A percentile compares a stretch with the other conserved stretches of the same genome.
Conservation (phyloP, 2,329 filamentous ascomycete species). For the Trichoderma oligosporum region DNA sequence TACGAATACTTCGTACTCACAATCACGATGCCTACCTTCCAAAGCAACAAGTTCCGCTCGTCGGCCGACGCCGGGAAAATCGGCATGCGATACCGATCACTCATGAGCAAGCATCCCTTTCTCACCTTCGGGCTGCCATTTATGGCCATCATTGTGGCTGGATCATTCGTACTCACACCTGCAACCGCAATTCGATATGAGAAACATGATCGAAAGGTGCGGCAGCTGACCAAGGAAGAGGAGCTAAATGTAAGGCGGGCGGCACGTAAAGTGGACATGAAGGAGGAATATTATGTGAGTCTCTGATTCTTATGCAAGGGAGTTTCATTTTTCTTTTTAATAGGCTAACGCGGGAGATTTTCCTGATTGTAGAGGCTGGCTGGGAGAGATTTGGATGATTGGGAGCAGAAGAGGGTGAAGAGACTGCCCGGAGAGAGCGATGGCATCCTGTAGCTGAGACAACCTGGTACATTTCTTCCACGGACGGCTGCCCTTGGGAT, state of each 20-base stretch:
- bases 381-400: constrained; percentile 91
- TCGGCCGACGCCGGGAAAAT: constrained; percentile 63
- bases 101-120: constrained; percentile 78
- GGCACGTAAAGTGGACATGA: constrained; percentile 70
- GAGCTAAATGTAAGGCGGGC: constrained; percentile 74
- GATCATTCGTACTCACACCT: constrained; percentile 90
- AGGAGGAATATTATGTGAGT: constrained; percentile 83
- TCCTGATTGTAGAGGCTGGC: constrained; percentile 34
- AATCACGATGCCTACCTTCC: constrained; percentile 50
- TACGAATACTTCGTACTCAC: too few species aligned
- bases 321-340: too few species aligned
- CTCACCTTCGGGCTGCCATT: constrained; percentile 92
- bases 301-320: not conserved
- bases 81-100: constrained; percentile 70
- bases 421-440: constrained; percentile 86
- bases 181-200: constrained; percentile 94
- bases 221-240: constrained; percentile 80
- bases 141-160: constrained; percentile 80
- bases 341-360: constrained; percentile 4
- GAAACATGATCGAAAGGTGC: constrained; percentile 83
- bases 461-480: not conserved
- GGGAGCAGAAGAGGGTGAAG: constrained; percentile 95
- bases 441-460: constrained; percentile 59
- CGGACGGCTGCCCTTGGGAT: not conserved
- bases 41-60: constrained; percentile 66